phyloP scores from a whole-genome alignment of 331 rosid genomes.

The Pyrus hybrid region DNA sequence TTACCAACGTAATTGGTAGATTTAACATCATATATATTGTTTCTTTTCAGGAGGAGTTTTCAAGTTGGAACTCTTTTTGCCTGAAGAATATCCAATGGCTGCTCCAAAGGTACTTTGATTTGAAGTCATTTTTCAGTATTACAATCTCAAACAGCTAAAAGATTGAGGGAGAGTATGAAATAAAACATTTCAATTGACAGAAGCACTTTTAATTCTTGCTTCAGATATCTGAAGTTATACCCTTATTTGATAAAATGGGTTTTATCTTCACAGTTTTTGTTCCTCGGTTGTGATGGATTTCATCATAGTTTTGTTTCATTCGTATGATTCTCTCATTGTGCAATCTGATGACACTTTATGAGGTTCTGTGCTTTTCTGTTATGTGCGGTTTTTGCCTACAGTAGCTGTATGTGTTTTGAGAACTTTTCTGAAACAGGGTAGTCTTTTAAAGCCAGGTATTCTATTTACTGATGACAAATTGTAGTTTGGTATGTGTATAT shows the following conservation, averaged over 20 bases:
- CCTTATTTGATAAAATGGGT: not conserved
- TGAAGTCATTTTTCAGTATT: not conserved
- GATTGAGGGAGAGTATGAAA: not conserved
- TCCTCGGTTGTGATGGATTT: not conserved
- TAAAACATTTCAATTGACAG: not conserved
- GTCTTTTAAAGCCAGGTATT: not conserved
- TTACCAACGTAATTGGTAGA: not conserved
- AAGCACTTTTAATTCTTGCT: not conserved
- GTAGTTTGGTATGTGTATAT: not conserved
- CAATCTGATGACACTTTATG: not conserved
- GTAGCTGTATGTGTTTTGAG: not conserved
- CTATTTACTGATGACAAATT: not conserved
- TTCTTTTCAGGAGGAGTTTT: slow-evolving; percentile 76
- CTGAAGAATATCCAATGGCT: slow-evolving; percentile 99
- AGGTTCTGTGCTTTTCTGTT: not conserved
- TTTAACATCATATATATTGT: slow-evolving; percentile 1
- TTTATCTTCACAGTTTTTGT: not conserved
- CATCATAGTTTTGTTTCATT: not conserved
- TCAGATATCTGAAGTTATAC: not conserved
- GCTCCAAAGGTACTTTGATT: slow-evolving; percentile 77
- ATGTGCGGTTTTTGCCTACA: not conserved
- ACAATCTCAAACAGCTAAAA: not conserved
- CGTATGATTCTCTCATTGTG: not conserved
- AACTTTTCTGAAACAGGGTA: not conserved
- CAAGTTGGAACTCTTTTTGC: slow-evolving; percentile 92